Conservation (phyloP, 306 rosid species). For the Sophora flavescens region DNA sequence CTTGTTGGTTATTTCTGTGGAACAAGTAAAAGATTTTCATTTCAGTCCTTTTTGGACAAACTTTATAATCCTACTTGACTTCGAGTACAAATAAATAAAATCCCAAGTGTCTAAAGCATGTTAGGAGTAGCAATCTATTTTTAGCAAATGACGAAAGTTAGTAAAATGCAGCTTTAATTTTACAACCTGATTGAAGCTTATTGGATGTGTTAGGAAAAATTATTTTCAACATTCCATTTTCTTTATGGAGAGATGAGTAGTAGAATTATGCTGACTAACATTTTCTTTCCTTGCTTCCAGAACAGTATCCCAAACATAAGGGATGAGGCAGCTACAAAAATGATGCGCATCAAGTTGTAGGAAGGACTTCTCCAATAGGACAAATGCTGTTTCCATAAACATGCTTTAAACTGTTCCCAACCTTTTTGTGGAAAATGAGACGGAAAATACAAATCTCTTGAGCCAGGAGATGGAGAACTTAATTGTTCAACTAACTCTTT, state of each 20-base stretch:
- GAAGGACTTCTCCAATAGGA: conserved; percentile 85
- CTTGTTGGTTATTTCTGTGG: conserved; percentile 58
- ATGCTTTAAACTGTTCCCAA: conserved; percentile 72
- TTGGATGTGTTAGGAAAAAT: conserved; percentile 7
- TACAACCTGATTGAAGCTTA: background rate
- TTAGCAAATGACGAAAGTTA: background rate
- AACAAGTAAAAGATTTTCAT: conserved; percentile 8
- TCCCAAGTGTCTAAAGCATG: background rate
- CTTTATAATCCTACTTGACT: background rate
- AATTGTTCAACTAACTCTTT: conserved; percentile 55
- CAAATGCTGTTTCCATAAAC: conserved; percentile 76
- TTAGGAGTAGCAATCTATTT: background rate
- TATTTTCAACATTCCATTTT: background rate
- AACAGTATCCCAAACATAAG: conserved; percentile 64
- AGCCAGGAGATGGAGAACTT: conserved; percentile 63
- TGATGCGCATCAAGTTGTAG: conserved; percentile 62
- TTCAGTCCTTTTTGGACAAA: conserved; percentile 16
- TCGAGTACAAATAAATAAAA: background rate
- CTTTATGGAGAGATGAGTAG: conserved; percentile 12
- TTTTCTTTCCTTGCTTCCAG: conserved; percentile 66
- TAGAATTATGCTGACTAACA: conserved; percentile 46
- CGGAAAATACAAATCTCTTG: conserved; percentile 60
- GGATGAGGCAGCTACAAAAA: conserved; percentile 50
- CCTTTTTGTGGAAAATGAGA: conserved; percentile 61
- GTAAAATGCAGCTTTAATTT: conserved; percentile 11